phyloP scores from a whole-genome alignment of 2,329 filamentous ascomycete genomes.

The Ophioceras dolichostomum region DNA sequence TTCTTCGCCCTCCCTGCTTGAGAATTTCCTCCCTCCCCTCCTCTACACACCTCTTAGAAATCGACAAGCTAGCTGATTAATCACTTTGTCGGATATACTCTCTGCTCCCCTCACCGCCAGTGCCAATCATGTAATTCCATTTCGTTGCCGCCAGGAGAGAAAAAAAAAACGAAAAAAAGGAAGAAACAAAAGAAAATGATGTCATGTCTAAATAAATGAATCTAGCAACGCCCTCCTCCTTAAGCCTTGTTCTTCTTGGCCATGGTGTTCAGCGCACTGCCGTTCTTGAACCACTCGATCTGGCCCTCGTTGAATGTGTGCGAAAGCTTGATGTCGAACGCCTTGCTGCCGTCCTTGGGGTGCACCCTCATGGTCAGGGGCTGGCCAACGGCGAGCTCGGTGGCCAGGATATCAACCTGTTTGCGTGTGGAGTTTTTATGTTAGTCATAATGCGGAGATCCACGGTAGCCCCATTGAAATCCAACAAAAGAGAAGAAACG shows the following conservation, averaged over 20 bases:
- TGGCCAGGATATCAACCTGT: constrained; percentile 71
- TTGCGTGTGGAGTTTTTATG: constrained; percentile 12
- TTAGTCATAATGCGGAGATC: constrained; percentile 2
- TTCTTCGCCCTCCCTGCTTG: too few species aligned
- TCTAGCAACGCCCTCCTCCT: too few species aligned
- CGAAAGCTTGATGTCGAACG: constrained; percentile 71
- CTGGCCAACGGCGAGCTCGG: constrained; percentile 83
- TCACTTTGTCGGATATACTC: too few species aligned
- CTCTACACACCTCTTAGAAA: too few species aligned
- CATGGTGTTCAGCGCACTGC: constrained; percentile 96
- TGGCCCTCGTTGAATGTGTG: constrained; percentile 99
- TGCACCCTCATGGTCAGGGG: constrained; percentile 86
- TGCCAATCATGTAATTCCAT: too few species aligned
- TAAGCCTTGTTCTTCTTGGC: constrained; percentile 46
- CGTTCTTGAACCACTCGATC: constrained; percentile 99
- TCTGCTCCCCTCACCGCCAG: too few species aligned
- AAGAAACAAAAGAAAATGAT: too few species aligned
- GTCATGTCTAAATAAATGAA: too few species aligned
- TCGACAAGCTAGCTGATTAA: too few species aligned
- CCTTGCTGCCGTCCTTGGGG: constrained; percentile 73
- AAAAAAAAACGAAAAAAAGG: too few species aligned
- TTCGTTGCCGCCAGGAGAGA: too few species aligned
- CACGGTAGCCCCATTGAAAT: not conserved
- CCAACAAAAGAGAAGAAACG: constrained; percentile 8
- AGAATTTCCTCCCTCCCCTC: too few species aligned